phyloP scores from a whole-genome alignment of 2,329 filamentous ascomycete species.

The Penicillium capsulatum region DNA sequence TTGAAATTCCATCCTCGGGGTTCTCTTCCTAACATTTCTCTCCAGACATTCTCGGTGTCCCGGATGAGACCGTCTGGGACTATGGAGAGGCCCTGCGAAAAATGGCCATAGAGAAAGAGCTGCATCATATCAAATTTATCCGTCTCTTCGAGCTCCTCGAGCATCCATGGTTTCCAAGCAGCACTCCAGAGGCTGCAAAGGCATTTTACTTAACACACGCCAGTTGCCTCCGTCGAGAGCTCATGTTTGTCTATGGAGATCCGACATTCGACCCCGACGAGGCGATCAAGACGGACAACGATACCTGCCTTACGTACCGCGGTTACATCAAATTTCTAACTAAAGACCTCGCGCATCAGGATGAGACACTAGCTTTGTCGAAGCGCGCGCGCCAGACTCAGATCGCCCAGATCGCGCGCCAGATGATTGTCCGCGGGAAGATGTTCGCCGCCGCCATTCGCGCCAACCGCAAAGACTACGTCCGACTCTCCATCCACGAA shows the following conservation, averaged over 20 bases:
- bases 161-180: constrained; percentile 21
- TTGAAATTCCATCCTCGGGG: not conserved
- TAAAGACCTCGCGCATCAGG: constrained; percentile 24
- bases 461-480: constrained; percentile 26
- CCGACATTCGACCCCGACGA: constrained; percentile 23
- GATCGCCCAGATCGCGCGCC: constrained; percentile 20
- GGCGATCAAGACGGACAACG: constrained; percentile 27
- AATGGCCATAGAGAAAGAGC: constrained; percentile 33
- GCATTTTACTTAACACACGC: constrained; percentile 25
- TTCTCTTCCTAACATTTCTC: not conserved
- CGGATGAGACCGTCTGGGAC: constrained; percentile 42
- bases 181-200: constrained; percentile 21
- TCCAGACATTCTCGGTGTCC: constrained; percentile 39
- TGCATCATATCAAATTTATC: constrained; percentile 34
- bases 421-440: constrained; percentile 28
- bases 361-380: constrained; percentile 8
- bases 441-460: constrained; percentile 28
- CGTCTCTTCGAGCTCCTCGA: constrained; percentile 38
- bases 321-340: constrained; percentile 29
- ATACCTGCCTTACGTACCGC: constrained; percentile 28
- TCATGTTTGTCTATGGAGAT: constrained; percentile 25
- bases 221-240: constrained; percentile 23
- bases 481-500: constrained; percentile 30
- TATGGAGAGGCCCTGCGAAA: constrained; percentile 38
- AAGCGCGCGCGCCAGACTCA: constrained; percentile 19